Conservation (phyloP, 192 early-diverging fungal genomes). For the Coemansia sp. region DNA sequence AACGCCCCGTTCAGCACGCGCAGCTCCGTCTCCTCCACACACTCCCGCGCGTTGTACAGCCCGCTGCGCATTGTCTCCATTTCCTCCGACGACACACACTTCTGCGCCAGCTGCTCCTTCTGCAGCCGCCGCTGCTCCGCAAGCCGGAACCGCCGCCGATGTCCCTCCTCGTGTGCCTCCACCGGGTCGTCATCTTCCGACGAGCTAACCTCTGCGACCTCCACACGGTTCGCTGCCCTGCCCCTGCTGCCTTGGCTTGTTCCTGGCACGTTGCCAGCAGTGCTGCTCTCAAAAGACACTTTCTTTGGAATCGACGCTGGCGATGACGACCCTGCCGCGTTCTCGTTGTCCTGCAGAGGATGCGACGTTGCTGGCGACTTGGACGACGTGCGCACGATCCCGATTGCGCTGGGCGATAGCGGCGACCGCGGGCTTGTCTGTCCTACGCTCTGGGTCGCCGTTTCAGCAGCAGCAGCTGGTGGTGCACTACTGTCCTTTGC, state of each 20-base stretch:
- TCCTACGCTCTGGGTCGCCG: not conserved
- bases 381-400: constrained; percentile 19
- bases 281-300: constrained; percentile 16
- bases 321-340: constrained; percentile 9
- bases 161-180: constrained; percentile 31
- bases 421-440: not conserved
- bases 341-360: constrained; percentile 15
- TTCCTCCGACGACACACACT: constrained; percentile 35
- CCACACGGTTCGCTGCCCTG: constrained; percentile 3
- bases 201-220: constrained; percentile 23
- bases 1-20: constrained; percentile 57
- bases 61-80: constrained; percentile 50
- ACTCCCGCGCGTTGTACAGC: constrained; percentile 59
- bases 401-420: constrained; percentile 6
- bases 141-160: constrained; percentile 34
- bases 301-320: constrained; percentile 13
- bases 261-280: constrained; percentile 12
- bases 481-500: not conserved
- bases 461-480: not conserved
- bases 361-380: constrained; percentile 30
- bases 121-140: constrained; percentile 43
- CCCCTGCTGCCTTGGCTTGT: constrained; percentile 4
- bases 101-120: constrained; percentile 30
- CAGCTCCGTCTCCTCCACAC: constrained; percentile 43
- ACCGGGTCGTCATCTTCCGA: constrained; percentile 15